Evolutionary conservation across 2,329 filamentous ascomycete species (phyloP).

Genomic region (Alternaria sp.): DNA sequence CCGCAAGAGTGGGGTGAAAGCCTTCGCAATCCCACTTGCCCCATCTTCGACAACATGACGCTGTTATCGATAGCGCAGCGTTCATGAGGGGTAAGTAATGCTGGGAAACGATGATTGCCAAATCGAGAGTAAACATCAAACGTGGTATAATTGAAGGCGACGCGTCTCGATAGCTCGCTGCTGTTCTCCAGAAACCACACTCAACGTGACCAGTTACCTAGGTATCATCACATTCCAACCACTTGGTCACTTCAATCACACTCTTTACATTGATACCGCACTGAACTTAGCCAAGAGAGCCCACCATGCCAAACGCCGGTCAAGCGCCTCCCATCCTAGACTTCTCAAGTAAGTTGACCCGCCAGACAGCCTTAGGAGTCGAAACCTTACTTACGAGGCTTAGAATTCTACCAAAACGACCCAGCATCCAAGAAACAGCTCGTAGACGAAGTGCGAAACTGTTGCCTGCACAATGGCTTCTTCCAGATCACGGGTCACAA

Average conservation of each 20-base stretch:
- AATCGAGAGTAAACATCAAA: too few relatives aligned
- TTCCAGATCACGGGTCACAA: slow-evolving; percentile 55
- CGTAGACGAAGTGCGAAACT: slow-evolving; percentile 36
- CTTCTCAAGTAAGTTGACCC: slow-evolving; percentile 29
- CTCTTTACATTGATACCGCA: not conserved
- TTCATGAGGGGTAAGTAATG: not conserved
- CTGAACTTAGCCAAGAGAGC: not conserved
- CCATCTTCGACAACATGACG: slow-evolving; percentile 8
- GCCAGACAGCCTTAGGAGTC: not conserved
- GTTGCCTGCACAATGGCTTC: slow-evolving; percentile 50
- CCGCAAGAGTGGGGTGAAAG: slow-evolving; percentile 1
- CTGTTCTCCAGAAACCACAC: not conserved
- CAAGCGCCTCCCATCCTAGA: slow-evolving; percentile 35
- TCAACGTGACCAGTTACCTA: not conserved
- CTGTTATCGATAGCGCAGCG: not conserved
- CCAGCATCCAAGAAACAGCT: slow-evolving; percentile 30
- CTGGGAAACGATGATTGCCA: too few relatives aligned
- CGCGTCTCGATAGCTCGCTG: not conserved
- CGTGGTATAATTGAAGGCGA: not conserved
- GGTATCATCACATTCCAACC: not conserved
- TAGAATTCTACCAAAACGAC: slow-evolving; percentile 38
- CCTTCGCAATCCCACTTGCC: slow-evolving; percentile 11
- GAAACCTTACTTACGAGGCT: not conserved
- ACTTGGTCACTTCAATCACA: not conserved
- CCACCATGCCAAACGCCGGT: slow-evolving; percentile 28